Conservation (phyloP, 345 rosid genomes). For the Linum usitatissimum region DNA sequence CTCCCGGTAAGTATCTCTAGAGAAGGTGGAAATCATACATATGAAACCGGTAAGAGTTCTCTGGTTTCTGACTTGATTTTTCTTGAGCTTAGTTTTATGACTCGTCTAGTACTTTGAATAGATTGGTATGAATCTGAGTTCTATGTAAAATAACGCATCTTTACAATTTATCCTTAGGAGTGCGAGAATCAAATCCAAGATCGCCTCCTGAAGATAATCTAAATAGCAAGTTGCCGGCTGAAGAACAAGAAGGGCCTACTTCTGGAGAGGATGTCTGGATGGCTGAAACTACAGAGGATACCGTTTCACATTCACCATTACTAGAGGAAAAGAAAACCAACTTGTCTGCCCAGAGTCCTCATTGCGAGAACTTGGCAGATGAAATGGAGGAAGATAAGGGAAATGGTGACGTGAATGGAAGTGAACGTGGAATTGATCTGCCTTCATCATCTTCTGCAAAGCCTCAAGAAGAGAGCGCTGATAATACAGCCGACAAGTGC, state of each 20-base stretch:
- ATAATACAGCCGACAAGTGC: too few species aligned
- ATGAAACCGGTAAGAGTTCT: conserved; percentile 1
- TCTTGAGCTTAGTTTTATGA: too few species aligned
- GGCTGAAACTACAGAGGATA: conserved; percentile 4
- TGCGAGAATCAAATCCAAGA: background rate
- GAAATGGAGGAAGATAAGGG: background rate
- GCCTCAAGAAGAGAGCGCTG: background rate
- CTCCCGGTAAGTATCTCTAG: background rate
- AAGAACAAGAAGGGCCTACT: conserved; percentile 4
- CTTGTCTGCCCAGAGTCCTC: conserved; percentile 3
- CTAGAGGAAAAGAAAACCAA: background rate
- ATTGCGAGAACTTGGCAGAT: background rate
- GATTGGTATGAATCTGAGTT: too few species aligned
- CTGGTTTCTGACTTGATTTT: background rate
- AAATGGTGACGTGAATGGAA: background rate
- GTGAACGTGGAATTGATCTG: too few species aligned
- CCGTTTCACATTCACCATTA: background rate
- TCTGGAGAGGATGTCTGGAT: background rate
- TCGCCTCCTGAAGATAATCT: background rate
- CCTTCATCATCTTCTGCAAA: background rate
- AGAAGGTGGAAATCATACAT: background rate
- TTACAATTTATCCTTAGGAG: too few species aligned
- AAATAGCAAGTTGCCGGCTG: conserved; percentile 1
- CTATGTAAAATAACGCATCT: too few species aligned
- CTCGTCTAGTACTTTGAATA: too few species aligned